Evolutionary conservation across 306 rosid species (phyloP).

Genomic region (Prunus mume): DNA sequence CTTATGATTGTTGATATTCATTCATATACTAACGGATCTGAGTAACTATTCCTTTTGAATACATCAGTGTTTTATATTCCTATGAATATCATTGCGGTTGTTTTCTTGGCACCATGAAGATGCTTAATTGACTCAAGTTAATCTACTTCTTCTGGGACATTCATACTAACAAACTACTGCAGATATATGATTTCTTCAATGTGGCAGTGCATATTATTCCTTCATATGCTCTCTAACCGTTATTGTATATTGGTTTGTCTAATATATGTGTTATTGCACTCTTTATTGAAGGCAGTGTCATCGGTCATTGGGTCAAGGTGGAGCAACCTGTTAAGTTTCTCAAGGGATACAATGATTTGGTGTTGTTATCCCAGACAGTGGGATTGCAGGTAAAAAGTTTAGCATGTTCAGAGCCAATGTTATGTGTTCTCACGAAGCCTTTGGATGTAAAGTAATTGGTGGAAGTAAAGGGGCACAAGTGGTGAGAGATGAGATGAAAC

Average conservation of each 20-base stretch:
- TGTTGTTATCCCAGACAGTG: conserved; percentile 70
- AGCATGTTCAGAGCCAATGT: conserved; percentile 14
- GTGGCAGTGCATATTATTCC: background rate
- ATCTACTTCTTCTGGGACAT: background rate
- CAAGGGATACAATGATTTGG: conserved; percentile 73
- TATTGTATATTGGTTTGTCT: background rate
- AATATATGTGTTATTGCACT: conserved; percentile 17
- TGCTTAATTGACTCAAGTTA: background rate
- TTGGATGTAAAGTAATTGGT: background rate
- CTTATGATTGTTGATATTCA: background rate
- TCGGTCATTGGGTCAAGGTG: conserved; percentile 77
- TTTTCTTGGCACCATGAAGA: background rate
- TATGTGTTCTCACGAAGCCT: background rate
- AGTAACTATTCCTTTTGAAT: background rate
- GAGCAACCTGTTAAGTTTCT: conserved; percentile 71
- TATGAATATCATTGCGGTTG: background rate
- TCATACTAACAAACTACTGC: background rate
- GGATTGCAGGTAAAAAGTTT: conserved; percentile 77
- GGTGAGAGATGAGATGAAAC: too few relatives aligned
- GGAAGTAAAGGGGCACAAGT: background rate
- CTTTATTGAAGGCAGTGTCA: conserved; percentile 58
- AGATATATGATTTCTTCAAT: conserved; percentile 3
- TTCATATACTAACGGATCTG: background rate
- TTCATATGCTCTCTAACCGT: background rate
- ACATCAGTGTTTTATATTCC: background rate